Base-by-base conservation (phyloP, 345 rosid species). In the Hirschfeldia incana region DNA sequence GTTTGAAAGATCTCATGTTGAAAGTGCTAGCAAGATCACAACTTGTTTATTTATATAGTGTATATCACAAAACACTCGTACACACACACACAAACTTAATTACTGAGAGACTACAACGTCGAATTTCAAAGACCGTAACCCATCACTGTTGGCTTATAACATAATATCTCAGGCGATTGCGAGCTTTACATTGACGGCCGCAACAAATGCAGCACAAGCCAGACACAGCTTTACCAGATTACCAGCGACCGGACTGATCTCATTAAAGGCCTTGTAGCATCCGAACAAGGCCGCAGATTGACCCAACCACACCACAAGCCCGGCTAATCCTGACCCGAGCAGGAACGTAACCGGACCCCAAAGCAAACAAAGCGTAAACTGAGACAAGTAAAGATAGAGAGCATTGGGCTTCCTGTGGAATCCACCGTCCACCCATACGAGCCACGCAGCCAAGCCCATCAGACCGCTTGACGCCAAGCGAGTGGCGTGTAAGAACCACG, bases 341-440 rank as follows among this genome's bases (percentile, higher is more conserved):
- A 84, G 46, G 28, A 88, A 80, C 85, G 85, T 89, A 37, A 86
- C 64, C 17, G 88, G 89, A 37, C 79, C 83, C 97, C 93, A 91
- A 30, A 84, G 74, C 82, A 85, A 76, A 77, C 86, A 75, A 55
- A 92, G 69, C 27, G 80, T 80, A 1, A 90, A 74, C 83, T 86
- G 91, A 69, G 88, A 89, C 84, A 86, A 39, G 79, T 85, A 92
- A 8, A 89, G 83, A 42, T 76, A 85, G 44, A 91, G 61, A 9
- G 90, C 89, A 13, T 64, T 60, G 2, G 93, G 90, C 16, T 81
- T 83, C 72, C 66, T 82, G 82, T 91, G 98, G 73, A 92, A 92
- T 2, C 95, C 95, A 0, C 93, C 97, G 51, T 90, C 97, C 1
- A 91, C 97, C 98, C 97, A 94, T 4, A 92, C 89, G 10, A 94